A percentile compares a stretch with the other conserved stretches of the same genome.
Conservation (phyloP, 371 early-diverging fungal genomes). For the Dinochytrium kinnereticum region DNA sequence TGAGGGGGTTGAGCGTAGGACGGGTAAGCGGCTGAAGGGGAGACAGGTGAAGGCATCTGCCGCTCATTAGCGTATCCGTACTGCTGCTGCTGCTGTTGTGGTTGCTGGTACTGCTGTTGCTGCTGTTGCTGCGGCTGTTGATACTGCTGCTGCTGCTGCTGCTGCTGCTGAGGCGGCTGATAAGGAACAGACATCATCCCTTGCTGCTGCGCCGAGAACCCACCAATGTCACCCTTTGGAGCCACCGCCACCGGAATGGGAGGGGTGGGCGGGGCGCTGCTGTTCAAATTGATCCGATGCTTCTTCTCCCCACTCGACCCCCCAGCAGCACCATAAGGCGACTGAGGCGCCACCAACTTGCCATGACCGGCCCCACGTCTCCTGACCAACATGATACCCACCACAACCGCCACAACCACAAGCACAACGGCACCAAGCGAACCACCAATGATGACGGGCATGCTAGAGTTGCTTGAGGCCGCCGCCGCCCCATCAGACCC, state of each 20-base stretch:
- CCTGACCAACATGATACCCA: neutral
- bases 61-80: neutral
- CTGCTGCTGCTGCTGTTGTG: constrained; percentile 8
- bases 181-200: neutral
- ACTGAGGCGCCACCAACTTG: neutral
- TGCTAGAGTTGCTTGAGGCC: neutral
- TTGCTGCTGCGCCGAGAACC: constrained; percentile 2
- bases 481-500: neutral
- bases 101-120: constrained; percentile 18
- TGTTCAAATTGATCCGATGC: constrained; percentile 12
- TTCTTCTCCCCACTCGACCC: constrained; percentile 4
- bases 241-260: neutral
- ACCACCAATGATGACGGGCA: constrained; percentile 6
- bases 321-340: constrained; percentile 4
- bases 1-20: neutral
- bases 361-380: constrained; percentile 1
- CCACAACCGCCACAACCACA: constrained; percentile 16
- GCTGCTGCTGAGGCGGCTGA: neutral
- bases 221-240: neutral
- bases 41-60: neutral
- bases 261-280: constrained; percentile 2
- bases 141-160: neutral
- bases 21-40: neutral
- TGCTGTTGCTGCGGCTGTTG: constrained; percentile 18
- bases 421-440: constrained; percentile 16